Conservation (phyloP, 2,329 filamentous ascomycete species). For the Colletotrichum caudatum region DNA sequence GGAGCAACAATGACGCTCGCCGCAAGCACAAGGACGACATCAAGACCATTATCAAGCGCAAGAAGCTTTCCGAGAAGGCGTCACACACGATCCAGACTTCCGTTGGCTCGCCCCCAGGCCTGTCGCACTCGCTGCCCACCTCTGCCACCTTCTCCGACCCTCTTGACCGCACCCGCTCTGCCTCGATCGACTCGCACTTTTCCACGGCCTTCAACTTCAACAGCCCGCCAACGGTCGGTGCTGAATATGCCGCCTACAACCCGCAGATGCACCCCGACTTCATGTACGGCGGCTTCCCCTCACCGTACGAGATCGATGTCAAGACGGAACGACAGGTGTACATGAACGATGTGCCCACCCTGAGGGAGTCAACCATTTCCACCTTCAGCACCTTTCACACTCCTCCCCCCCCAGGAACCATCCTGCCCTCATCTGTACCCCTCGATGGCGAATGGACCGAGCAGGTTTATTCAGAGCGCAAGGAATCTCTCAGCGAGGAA, state of each 20-base stretch:
- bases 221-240: constrained; percentile 64
- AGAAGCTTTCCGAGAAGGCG: constrained; percentile 91
- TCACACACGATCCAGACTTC: constrained; percentile 67
- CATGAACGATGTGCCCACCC: constrained; percentile 88
- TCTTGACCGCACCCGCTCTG: constrained; percentile 77
- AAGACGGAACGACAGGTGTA: constrained; percentile 96
- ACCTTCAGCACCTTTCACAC: constrained; percentile 93
- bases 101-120: constrained; percentile 77
- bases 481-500: constrained; percentile 76
- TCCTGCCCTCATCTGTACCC: constrained; percentile 71
- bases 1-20: constrained; percentile 91
- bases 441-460: constrained; percentile 77
- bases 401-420: constrained; percentile 77
- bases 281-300: constrained; percentile 67
- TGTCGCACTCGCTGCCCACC: constrained; percentile 85
- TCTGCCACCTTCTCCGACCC: constrained; percentile 84
- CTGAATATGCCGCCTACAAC: constrained; percentile 72
- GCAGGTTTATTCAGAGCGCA: constrained; percentile 74
- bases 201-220: constrained; percentile 80
- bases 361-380: constrained; percentile 87
- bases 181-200: constrained; percentile 84
- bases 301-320: constrained; percentile 93
- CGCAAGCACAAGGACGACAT: constrained; percentile 92
- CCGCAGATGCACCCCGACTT: constrained; percentile 72
- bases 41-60: constrained; percentile 97